phyloP scores from a whole-genome alignment of 225 moss, liverwort and hornwort species.

The Anthoceros angustus region DNA sequence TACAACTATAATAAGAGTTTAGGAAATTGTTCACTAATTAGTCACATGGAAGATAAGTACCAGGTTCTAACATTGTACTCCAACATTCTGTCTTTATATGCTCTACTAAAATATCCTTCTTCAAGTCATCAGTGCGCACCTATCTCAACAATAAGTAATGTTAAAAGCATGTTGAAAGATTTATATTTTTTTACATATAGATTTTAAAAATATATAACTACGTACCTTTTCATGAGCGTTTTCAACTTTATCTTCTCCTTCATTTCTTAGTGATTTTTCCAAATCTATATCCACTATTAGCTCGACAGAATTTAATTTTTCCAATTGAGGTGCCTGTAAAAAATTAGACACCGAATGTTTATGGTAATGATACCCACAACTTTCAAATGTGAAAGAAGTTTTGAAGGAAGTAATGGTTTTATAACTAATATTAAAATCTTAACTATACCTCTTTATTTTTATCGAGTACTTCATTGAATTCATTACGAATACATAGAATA shows the following conservation, averaged over 20 bases:
- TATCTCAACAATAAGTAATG: slow-evolving; percentile 16
- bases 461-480: slow-evolving; percentile 42
- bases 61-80: slow-evolving; percentile 42
- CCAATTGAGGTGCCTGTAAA: slow-evolving; percentile 48
- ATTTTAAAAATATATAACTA: background rate
- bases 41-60: slow-evolving; percentile 13
- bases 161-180: background rate
- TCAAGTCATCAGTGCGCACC: slow-evolving; percentile 37
- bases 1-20: background rate
- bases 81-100: slow-evolving; percentile 55
- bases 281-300: slow-evolving; percentile 53
- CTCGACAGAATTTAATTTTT: slow-evolving; percentile 41
- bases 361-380: too few relatives aligned
- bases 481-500: slow-evolving; percentile 19
- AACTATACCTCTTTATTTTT: slow-evolving; percentile 31
- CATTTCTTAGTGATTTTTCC: slow-evolving; percentile 20
- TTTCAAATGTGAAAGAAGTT: background rate
- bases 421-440: background rate
- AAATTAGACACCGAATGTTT: background rate
- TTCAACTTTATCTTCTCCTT: slow-evolving; percentile 29
- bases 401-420: background rate
- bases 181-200: background rate
- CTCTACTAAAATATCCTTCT: slow-evolving; percentile 51
- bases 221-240: slow-evolving; percentile 31
- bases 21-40: too few relatives aligned